Evolutionary conservation across 2,329 filamentous ascomycete genomes (phyloP).

Genomic region (Aspergillus ochraceus): DNA sequence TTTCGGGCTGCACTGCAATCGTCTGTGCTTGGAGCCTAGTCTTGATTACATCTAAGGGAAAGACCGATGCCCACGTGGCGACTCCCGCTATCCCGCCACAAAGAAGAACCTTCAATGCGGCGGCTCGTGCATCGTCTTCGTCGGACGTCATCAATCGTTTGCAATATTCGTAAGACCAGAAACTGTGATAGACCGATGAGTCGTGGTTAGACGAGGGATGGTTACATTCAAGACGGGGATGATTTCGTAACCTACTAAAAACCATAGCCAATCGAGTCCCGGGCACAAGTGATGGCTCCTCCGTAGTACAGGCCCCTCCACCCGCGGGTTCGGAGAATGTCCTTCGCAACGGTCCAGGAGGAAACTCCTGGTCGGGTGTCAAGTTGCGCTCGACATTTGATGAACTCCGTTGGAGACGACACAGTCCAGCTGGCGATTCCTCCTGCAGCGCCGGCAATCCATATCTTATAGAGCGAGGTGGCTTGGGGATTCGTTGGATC

Average conservation of each 20-base stretch:
- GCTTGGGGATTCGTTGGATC: conserved; percentile 46
- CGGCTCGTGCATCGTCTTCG: conserved; percentile 48
- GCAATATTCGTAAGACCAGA: conserved; percentile 84
- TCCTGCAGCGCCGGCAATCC: conserved; percentile 75
- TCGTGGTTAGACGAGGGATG: conserved; percentile 4
- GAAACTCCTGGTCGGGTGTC: conserved; percentile 48
- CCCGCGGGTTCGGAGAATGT: conserved; percentile 60
- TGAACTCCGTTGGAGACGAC: conserved; percentile 82
- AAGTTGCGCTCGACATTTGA: conserved; percentile 89
- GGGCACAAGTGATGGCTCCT: conserved; percentile 74
- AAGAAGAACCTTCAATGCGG: conserved; percentile 66
- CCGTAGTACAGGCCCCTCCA: conserved; percentile 76
- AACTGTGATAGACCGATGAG: conserved; percentile 47
- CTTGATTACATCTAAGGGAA: conserved; percentile 89
- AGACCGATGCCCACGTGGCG: conserved; percentile 85
- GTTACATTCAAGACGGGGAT: conserved; percentile 11
- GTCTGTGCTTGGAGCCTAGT: conserved; percentile 82
- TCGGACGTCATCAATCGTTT: conserved; percentile 58
- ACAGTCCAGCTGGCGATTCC: conserved; percentile 84
- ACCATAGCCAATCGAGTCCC: conserved; percentile 90
- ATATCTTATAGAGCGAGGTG: conserved; percentile 65
- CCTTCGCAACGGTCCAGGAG: conserved; percentile 63
- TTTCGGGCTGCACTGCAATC: conserved; percentile 24
- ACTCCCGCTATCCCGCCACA: conserved; percentile 87
- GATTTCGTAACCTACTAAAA: conserved; percentile 66